phyloP scores from a whole-genome alignment of 345 rosid species.

The Garcia nutans region DNA sequence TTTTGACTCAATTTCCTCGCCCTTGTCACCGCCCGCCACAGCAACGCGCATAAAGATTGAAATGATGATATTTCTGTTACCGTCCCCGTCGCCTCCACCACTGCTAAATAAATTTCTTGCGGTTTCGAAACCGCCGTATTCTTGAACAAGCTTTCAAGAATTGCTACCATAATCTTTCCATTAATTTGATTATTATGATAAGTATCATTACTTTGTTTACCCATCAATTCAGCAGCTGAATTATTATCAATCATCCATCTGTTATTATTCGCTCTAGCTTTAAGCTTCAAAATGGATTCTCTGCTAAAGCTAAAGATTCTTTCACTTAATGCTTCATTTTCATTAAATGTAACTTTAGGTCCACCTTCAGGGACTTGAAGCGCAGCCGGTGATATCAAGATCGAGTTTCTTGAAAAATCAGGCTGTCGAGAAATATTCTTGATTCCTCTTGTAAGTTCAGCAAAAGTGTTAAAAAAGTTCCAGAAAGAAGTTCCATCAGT shows the following conservation, averaged over 20 bases:
- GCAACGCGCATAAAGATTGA: slow-evolving; percentile 68
- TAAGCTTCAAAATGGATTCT: slow-evolving; percentile 60
- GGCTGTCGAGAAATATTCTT: slow-evolving; percentile 45
- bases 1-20: slow-evolving; percentile 61
- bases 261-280: slow-evolving; percentile 53
- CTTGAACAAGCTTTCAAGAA: slow-evolving; percentile 39
- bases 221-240: slow-evolving; percentile 54
- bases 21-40: slow-evolving; percentile 85
- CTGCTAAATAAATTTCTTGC: slow-evolving; percentile 27
- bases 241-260: slow-evolving; percentile 13
- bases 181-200: slow-evolving; percentile 22
- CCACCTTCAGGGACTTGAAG: slow-evolving; percentile 70
- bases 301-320: slow-evolving; percentile 81
- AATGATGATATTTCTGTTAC: slow-evolving; percentile 75
- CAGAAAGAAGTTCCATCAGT: slow-evolving; percentile 88
- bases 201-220: slow-evolving; percentile 64
- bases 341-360: slow-evolving; percentile 69
- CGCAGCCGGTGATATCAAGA: slow-evolving; percentile 62
- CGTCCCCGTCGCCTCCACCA: background rate
- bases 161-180: slow-evolving; percentile 34
- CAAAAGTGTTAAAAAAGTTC: slow-evolving; percentile 87
- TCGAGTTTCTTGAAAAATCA: slow-evolving; percentile 61
- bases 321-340: slow-evolving; percentile 63
- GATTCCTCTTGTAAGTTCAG: slow-evolving; percentile 59
- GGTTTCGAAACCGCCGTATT: slow-evolving; percentile 31